A percentile compares a stretch with the other conserved stretches of the same genome.
Conservation (phyloP, 179 eudicot genomes). For the Sideroxylon spinosum region DNA sequence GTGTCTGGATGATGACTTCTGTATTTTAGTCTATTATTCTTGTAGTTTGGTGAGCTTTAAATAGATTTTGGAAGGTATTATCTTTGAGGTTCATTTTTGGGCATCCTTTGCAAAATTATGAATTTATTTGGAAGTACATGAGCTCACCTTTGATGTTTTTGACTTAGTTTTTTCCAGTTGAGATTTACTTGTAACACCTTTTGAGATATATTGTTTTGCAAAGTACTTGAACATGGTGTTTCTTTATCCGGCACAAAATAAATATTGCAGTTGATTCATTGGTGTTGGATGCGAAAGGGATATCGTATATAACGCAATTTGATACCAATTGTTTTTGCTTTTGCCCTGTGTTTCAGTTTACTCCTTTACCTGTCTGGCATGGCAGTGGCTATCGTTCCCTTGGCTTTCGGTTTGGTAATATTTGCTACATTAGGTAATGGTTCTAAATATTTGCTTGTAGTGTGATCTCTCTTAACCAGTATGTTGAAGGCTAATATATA, state of each 20-base stretch:
- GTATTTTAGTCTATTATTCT: background rate
- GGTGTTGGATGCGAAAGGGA: too few species aligned
- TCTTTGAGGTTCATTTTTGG: background rate
- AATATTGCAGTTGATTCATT: background rate
- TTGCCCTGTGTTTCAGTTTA: conserved; percentile 48
- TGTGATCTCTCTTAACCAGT: background rate
- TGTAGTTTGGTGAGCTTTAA: background rate
- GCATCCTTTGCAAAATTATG: background rate
- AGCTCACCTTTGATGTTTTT: background rate
- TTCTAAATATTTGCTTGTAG: background rate
- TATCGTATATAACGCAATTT: background rate
- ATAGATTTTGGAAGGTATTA: background rate
- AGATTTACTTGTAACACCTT: background rate
- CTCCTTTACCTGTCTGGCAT: conserved; percentile 99
- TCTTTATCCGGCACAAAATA: background rate
- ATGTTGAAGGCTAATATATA: background rate
- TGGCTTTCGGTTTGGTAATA: conserved; percentile 87
- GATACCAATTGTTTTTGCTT: background rate
- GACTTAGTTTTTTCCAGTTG: background rate
- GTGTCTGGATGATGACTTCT: background rate
- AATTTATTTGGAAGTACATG: background rate
- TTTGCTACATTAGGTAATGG: conserved; percentile 87
- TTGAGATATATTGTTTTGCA: background rate
- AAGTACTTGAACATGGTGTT: background rate
- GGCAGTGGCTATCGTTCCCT: conserved; percentile 86